A percentile compares a stretch with the other conserved stretches of the same genome.
These are phyloP conservation scores for Solanum piurae DNA, from an alignment of 257 asterid species.

Conservation along the genomic window DNA sequence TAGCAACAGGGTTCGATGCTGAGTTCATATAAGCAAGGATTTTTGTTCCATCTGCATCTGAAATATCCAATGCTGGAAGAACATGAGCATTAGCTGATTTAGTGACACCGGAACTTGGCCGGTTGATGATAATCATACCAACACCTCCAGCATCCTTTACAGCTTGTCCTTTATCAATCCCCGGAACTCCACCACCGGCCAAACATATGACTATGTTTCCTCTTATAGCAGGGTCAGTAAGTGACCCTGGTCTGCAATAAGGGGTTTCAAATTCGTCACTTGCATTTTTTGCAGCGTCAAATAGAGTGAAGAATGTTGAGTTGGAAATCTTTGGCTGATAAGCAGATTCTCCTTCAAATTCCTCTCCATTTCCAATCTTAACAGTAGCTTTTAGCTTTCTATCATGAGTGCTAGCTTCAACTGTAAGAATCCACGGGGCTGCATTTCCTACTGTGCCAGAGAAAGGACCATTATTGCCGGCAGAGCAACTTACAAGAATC, in stretches of 20 bases:
- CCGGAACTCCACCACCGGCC: background rate
- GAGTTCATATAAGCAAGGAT: constrained; percentile 22
- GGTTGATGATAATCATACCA: constrained; percentile 33
- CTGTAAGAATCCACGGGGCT: constrained; percentile 45
- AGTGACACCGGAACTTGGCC: background rate
- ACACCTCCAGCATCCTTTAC: constrained; percentile 34
- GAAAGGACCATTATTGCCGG: constrained; percentile 21
- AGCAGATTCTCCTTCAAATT: constrained; percentile 21
- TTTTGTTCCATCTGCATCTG: constrained; percentile 2
- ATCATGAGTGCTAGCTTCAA: constrained; percentile 37
- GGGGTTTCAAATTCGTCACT: constrained; percentile 4
- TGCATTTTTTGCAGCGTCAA: constrained; percentile 12
- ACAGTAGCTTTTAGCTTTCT: constrained; percentile 24
- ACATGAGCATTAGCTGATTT: constrained; percentile 11
- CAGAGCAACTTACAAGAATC: constrained; percentile 32
- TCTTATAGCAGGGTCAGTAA: constrained; percentile 2
- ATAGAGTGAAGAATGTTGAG: constrained; percentile 10
- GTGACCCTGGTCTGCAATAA: constrained; percentile 8
- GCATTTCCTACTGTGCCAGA: background rate
- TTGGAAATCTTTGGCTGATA: constrained; percentile 16
- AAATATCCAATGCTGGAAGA: constrained; percentile 18
- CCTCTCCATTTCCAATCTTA: constrained; percentile 17
- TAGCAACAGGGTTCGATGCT: constrained; percentile 8
- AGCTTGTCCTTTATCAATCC: constrained; percentile 14
- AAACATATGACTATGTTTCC: constrained; percentile 40